Conservation (phyloP, 1,284 basidiomycete genomes). For the Puccinia triticina region DNA sequence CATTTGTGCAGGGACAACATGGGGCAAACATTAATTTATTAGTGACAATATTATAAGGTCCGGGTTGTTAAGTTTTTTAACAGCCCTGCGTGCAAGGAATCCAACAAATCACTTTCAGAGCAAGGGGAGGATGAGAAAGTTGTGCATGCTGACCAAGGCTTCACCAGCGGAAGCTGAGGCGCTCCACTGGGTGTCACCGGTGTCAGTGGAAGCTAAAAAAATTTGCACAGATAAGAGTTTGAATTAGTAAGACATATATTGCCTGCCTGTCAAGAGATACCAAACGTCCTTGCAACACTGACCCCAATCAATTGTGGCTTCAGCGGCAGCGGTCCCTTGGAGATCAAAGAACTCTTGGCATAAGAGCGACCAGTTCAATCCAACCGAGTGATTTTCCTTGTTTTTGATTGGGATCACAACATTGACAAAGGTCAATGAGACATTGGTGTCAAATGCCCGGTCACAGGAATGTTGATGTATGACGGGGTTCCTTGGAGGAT, state of each 20-base stretch:
- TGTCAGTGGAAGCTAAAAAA: slow-evolving; percentile 29
- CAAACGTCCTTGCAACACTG: neutral
- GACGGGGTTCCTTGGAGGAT: slow-evolving; percentile 99
- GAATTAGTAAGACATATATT: too few species aligned
- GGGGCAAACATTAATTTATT: too few species aligned
- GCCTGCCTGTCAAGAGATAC: too few species aligned
- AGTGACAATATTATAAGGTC: too few species aligned
- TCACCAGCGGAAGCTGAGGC: slow-evolving; percentile 23
- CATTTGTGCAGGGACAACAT: too few species aligned
- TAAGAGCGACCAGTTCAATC: slow-evolving; percentile 98
- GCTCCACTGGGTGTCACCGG: slow-evolving; percentile 35
- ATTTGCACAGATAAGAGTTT: neutral
- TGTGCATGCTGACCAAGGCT: neutral
- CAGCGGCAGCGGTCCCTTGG: slow-evolving; percentile 71
- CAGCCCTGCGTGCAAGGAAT: neutral
- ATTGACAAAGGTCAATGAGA: slow-evolving; percentile 94
- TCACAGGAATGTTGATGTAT: slow-evolving; percentile 99
- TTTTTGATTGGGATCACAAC: slow-evolving; percentile 99
- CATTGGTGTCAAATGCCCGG: slow-evolving; percentile 97
- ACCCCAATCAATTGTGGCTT: slow-evolving; percentile 72
- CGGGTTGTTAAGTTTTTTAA: neutral
- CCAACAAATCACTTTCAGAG: neutral
- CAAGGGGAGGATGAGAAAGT: neutral
- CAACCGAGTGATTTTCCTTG: slow-evolving; percentile 95
- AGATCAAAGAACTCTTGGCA: slow-evolving; percentile 96